Evolutionary conservation across 1,284 basidiomycete species (phyloP), one percentile per base, ranked within the genome.

Genomic region (Mycena sp.): DNA sequence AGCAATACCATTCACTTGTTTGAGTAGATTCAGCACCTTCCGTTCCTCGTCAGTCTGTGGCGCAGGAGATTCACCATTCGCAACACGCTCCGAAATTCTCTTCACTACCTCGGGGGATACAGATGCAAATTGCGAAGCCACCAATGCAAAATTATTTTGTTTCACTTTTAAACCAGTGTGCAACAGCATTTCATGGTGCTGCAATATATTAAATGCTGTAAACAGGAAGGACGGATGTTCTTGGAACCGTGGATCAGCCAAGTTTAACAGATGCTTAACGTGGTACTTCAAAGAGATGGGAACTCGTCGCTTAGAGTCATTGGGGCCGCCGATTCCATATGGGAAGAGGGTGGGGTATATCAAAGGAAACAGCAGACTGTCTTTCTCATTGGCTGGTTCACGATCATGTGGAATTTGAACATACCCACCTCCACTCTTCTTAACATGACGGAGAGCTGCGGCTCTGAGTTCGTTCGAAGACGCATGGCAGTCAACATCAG

Each of bases 121-220:
- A n/a, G n/a, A n/a, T n/a, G n/a, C n/a, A n/a, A n/a, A n/a, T n/a
- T n/a, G n/a, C n/a, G n/a, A n/a, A n/a, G n/a, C n/a, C n/a, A n/a
- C n/a, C n/a, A n/a, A n/a, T n/a, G n/a, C n/a, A n/a, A n/a, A n/a
- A n/a, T n/a, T n/a, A n/a, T n/a, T n/a, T n/a, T n/a, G n/a, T n/a
- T n/a, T n/a, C n/a, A n/a, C n/a, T n/a, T n/a, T n/a, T n/a, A n/a
- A n/a, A n/a, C n/a, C n/a, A n/a, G n/a, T n/a, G n/a, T n/a, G n/a
- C n/a, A n/a, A n/a, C n/a, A n/a, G n/a, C n/a, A n/a, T n/a, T n/a
- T n/a, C n/a, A n/a, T n/a, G n/a, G n/a, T n/a, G n/a, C n/a, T n/a
- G n/a, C n/a, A n/a, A n/a, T n/a, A 81, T 76, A 63, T 78, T 81
- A 57, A 80, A 80, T 0, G 66, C 73, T 1, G 71, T 74, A 46